Percentiles rank a stretch among this genome's conserved stretches.
phyloP scores from a whole-genome alignment of 2,329 filamentous ascomycete genomes.

The Fusarium miscanthi region DNA sequence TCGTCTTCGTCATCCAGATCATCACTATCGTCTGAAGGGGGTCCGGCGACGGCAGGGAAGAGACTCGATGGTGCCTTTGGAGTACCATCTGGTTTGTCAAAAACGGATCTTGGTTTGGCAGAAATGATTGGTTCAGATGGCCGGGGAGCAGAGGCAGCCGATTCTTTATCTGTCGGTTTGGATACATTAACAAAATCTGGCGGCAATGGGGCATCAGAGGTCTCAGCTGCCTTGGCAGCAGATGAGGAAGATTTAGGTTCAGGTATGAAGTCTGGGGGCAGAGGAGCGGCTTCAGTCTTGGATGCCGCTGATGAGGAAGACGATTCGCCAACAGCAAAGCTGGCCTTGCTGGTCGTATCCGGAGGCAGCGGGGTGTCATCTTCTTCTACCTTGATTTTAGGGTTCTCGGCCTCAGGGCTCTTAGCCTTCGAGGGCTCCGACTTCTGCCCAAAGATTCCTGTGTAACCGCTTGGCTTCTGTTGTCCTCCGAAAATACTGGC shows the following conservation, averaged over 20 bases:
- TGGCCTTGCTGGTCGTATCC: constrained; percentile 65
- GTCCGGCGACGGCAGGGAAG: constrained; percentile 53
- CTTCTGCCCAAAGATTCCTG: constrained; percentile 42
- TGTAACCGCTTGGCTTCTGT: constrained; percentile 38
- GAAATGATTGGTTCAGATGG: constrained; percentile 29
- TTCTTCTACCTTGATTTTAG: constrained; percentile 52
- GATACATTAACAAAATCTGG: constrained; percentile 46
- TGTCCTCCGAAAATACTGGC: constrained; percentile 35
- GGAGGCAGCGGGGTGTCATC: constrained; percentile 62
- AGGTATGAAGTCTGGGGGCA: constrained; percentile 56
- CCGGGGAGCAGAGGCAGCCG: constrained; percentile 13
- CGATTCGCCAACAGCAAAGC: constrained; percentile 62
- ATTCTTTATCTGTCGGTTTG: constrained; percentile 25
- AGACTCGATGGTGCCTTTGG: constrained; percentile 47
- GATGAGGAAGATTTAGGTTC: constrained; percentile 31
- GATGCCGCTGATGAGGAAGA: constrained; percentile 63
- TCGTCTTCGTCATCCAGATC: constrained; percentile 49
- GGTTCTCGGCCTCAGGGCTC: constrained; percentile 37
- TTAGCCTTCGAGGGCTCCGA: constrained; percentile 26
- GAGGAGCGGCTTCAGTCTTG: constrained; percentile 51
- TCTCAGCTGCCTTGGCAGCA: constrained; percentile 16
- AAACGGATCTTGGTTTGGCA: constrained; percentile 27
- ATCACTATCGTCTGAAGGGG: constrained; percentile 55
- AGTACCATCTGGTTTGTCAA: constrained; percentile 49
- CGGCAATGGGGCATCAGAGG: constrained; percentile 48